phyloP scores from a whole-genome alignment of 257 asterid species.

The Craterostigma plantagineum region DNA sequence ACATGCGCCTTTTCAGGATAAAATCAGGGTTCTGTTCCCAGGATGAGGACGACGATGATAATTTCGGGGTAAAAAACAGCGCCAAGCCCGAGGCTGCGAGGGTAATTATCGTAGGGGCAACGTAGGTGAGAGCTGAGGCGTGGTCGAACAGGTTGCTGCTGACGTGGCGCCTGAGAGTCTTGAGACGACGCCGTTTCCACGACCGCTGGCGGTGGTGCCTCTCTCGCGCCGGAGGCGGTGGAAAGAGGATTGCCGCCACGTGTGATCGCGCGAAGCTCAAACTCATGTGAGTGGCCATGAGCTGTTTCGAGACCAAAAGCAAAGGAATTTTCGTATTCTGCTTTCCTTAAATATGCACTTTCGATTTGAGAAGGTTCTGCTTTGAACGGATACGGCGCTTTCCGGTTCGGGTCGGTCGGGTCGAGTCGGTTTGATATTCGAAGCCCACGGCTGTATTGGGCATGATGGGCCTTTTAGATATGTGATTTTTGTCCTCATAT shows the following conservation, averaged over 20 bases:
- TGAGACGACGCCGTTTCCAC: constrained; percentile 55
- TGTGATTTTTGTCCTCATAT: too few relatives aligned
- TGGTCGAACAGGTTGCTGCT: constrained; percentile 8
- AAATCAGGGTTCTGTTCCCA: too few relatives aligned
- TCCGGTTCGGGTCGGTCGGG: too few relatives aligned
- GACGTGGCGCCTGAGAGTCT: constrained; percentile 16
- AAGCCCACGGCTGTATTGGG: too few relatives aligned
- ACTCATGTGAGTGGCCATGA: too few relatives aligned
- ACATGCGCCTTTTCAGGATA: neutral
- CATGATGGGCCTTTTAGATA: too few relatives aligned
- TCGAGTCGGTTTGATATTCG: too few relatives aligned
- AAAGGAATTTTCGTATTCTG: too few relatives aligned
- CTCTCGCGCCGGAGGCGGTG: constrained; percentile 12
- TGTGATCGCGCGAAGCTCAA: constrained; percentile 20
- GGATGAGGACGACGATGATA: constrained; percentile 11
- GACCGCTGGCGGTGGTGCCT: constrained; percentile 23
- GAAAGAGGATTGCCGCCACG: constrained; percentile 13
- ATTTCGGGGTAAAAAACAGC: constrained; percentile 21
- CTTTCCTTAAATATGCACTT: too few relatives aligned
- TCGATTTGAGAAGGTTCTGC: too few relatives aligned
- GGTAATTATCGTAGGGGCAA: constrained; percentile 26
- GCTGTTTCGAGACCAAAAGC: too few relatives aligned
- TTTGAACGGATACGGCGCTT: too few relatives aligned
- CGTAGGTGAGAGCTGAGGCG: constrained; percentile 12
- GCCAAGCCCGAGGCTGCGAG: constrained; percentile 69